Evolutionary conservation across 768 basidiomycete genomes (phyloP), one percentile per base, ranked within the genome.

Genomic region (Amyloporia xantha): DNA sequence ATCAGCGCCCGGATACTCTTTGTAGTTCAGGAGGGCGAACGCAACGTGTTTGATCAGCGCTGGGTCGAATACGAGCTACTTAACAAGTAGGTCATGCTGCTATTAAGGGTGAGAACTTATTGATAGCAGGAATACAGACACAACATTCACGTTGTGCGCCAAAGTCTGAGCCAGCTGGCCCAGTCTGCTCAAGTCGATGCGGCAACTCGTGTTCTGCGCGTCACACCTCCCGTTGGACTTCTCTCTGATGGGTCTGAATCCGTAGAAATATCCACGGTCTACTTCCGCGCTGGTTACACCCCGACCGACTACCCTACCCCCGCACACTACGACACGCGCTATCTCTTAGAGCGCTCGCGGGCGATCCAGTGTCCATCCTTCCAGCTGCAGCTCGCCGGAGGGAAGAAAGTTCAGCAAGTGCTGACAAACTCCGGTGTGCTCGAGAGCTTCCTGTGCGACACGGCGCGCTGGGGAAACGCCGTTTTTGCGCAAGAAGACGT

Each of bases 281-380:
- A 98, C 71, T 94, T 86, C 68, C 85, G 95, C 41, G 77, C 93
- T 0, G 92, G 85, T 24, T 99, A 98, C 66, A 76, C 79, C 12
- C 92, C 94, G 0, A 71, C 71, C 25, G 92, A 96, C 63, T 92
- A 86, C 66, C 78, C 82, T 0, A 76, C 82, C 0, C 61, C 77
- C 0, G 49, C 66, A 4, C 78, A 85, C 41, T 98, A 90, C 69
- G 61, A 66, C 6, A 86, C 82, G 1, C 87, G 95, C 6, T 76
- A 86, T 57, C 66, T 80, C 12, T 74, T 98, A 28, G 94, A 98
- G 62, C 74, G 81, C 33, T 88, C 86, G 5, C 71, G 66, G 44
- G 92, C 95, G 0, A 92, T 93, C 71, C 95, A 97, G 54, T 99
- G 95, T 60, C 95, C 95, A 0, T 81, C 82, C 1, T 80, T 97